These are phyloP conservation scores for Lachnellula willkommii DNA, from an alignment of 2,329 filamentous ascomycete genomes.

Conservation along the genomic window DNA sequence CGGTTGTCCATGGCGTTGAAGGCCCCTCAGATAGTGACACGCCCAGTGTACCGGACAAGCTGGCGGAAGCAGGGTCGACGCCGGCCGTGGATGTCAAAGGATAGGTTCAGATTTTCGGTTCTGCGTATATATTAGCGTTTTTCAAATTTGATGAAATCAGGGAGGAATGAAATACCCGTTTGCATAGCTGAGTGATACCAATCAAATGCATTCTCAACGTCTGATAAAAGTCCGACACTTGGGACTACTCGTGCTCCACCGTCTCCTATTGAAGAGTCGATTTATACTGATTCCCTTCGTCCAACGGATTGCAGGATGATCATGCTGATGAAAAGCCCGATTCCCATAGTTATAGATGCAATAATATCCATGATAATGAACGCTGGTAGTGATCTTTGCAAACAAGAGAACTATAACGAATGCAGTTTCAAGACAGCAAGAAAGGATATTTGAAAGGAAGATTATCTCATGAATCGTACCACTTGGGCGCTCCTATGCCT, in stretches of 20 bases:
- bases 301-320: slow-evolving; percentile 14
- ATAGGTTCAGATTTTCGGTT: background rate
- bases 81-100: slow-evolving; percentile 11
- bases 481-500: too few relatives aligned
- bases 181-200: background rate
- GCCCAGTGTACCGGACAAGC: slow-evolving; percentile 13
- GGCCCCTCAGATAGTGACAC: slow-evolving; percentile 17
- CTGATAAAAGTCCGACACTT: too few relatives aligned
- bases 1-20: slow-evolving; percentile 22
- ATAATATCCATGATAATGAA: slow-evolving; percentile 12
- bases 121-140: background rate
- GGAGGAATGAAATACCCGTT: too few relatives aligned
- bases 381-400: background rate
- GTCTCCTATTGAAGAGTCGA: too few relatives aligned
- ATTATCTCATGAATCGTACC: too few relatives aligned
- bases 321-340: slow-evolving; percentile 17
- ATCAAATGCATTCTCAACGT: too few relatives aligned
- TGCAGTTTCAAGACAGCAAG: too few relatives aligned
- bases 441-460: too few relatives aligned
- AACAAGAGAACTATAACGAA: too few relatives aligned
- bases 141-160: background rate
- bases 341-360: slow-evolving; percentile 14
- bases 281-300: background rate
- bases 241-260: too few relatives aligned
- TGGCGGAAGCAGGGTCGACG: slow-evolving; percentile 12